These are phyloP conservation scores for Heliamphora exappendiculata DNA, from an alignment of 148 eudicot species.

Conservation along the genomic window DNA sequence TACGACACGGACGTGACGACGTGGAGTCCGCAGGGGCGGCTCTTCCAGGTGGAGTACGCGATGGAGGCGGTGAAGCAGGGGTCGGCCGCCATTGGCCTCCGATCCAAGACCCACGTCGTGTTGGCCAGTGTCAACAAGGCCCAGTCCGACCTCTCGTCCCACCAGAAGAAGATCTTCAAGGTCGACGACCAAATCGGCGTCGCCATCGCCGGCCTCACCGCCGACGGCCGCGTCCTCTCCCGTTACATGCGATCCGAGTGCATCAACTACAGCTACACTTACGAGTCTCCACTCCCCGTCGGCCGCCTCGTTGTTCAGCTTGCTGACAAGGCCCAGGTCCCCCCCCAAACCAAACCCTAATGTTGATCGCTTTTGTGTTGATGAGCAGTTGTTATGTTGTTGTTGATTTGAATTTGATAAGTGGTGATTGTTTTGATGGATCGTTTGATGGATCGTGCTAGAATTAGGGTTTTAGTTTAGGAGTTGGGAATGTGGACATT, in stretches of 20 bases:
- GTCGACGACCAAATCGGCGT: slow-evolving; percentile 90
- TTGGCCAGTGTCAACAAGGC: slow-evolving; percentile 81
- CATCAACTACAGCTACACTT: slow-evolving; percentile 60
- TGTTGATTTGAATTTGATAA: not conserved
- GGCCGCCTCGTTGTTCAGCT: slow-evolving; percentile 94
- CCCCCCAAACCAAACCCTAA: not conserved
- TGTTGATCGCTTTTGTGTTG: not conserved
- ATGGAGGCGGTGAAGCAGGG: slow-evolving; percentile 99
- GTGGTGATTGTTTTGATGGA: not conserved
- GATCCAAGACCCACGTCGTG: slow-evolving; percentile 84
- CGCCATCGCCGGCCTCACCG: slow-evolving; percentile 92
- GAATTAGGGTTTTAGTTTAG: not conserved
- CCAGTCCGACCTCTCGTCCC: slow-evolving; percentile 83
- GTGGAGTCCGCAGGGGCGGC: slow-evolving; percentile 87
- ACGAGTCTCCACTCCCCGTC: slow-evolving; percentile 73
- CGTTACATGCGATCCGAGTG: slow-evolving; percentile 85
- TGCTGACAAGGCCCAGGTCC: slow-evolving; percentile 96
- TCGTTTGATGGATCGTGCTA: no score
- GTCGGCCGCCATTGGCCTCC: slow-evolving; percentile 84
- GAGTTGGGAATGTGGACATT: not conserved
- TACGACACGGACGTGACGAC: slow-evolving; percentile 99
- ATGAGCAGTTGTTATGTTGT: not conserved
- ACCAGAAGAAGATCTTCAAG: slow-evolving; percentile 95
- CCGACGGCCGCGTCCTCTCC: slow-evolving; percentile 88
- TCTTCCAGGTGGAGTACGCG: slow-evolving; percentile 97